Evolutionary conservation across 1,139 yeast species (phyloP).

Genomic region (Pichia sp.): DNA sequence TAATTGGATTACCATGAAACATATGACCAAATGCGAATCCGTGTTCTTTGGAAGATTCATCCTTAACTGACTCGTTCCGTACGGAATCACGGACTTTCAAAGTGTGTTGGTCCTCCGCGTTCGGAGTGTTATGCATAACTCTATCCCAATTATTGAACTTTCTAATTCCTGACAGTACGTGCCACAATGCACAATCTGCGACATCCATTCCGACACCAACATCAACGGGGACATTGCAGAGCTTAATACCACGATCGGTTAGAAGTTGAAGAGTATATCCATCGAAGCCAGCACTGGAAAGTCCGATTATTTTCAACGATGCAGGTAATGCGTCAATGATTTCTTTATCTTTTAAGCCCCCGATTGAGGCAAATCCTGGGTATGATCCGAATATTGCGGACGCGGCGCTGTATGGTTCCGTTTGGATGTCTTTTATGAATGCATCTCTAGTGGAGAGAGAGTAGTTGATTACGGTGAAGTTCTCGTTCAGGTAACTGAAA

Average conservation of each 20-base stretch:
- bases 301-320: slow-evolving; percentile 46
- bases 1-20: slow-evolving; percentile 33
- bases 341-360: slow-evolving; percentile 39
- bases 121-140: slow-evolving; percentile 27
- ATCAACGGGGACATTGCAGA: slow-evolving; percentile 59
- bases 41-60: slow-evolving; percentile 2
- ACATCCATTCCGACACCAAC: slow-evolving; percentile 56
- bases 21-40: slow-evolving; percentile 33
- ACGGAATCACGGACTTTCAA: slow-evolving; percentile 13
- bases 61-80: slow-evolving; percentile 5
- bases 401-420: slow-evolving; percentile 31
- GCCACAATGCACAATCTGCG: slow-evolving; percentile 65
- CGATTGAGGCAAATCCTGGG: slow-evolving; percentile 44
- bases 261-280: slow-evolving; percentile 43
- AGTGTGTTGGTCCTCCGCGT: slow-evolving; percentile 1
- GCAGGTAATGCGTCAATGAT: slow-evolving; percentile 46
- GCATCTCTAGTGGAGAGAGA: slow-evolving; percentile 35
- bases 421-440: slow-evolving; percentile 32
- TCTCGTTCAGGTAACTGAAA: slow-evolving; percentile 31
- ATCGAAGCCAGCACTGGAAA: slow-evolving; percentile 70
- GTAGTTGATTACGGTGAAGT: slow-evolving; percentile 40
- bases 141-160: slow-evolving; percentile 46
- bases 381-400: slow-evolving; percentile 62
- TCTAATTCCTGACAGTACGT: slow-evolving; percentile 56
- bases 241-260: slow-evolving; percentile 37